Evolutionary conservation across 2,329 filamentous ascomycete species (phyloP).

Genomic region (Botryotinia globosa): DNA sequence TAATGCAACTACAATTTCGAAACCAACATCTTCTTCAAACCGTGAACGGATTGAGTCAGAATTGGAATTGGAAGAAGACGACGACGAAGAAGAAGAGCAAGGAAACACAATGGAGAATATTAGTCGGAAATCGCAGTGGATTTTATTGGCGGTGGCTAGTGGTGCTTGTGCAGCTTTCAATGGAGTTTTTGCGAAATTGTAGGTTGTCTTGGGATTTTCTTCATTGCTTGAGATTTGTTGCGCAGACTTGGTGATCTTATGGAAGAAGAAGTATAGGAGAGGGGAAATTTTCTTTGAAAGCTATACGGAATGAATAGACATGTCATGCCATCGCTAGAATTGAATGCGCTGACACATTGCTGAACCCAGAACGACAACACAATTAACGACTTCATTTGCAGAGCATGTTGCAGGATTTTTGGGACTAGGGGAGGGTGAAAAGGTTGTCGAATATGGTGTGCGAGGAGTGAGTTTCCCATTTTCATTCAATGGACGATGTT

Average conservation of each 20-base stretch:
- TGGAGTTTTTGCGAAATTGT: conserved; percentile 74
- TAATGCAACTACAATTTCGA: neutral
- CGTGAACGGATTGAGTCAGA: conserved; percentile 10
- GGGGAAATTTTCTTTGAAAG: neutral
- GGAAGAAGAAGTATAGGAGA: neutral
- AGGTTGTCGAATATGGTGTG: conserved; percentile 49
- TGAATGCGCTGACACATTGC: conserved; percentile 16
- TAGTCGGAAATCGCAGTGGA: conserved; percentile 52
- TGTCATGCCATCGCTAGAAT: neutral
- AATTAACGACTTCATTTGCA: conserved; percentile 53
- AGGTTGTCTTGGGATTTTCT: conserved; percentile 38
- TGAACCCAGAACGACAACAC: conserved; percentile 50
- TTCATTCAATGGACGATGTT: neutral
- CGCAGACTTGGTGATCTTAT: neutral
- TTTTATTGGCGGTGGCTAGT: conserved; percentile 68
- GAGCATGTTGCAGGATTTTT: conserved; percentile 45
- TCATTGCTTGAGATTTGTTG: neutral
- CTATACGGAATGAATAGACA: neutral
- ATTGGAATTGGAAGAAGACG: conserved; percentile 10
- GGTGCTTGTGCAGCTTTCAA: conserved; percentile 79
- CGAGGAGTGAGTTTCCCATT: conserved; percentile 45
- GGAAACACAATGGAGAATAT: conserved; percentile 35
- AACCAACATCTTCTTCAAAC: neutral
- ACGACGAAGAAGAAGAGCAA: conserved; percentile 5
- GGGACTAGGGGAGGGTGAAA: conserved; percentile 45